Evolutionary conservation across 441 rosid species (phyloP).

Genomic region (Croton setiger): DNA sequence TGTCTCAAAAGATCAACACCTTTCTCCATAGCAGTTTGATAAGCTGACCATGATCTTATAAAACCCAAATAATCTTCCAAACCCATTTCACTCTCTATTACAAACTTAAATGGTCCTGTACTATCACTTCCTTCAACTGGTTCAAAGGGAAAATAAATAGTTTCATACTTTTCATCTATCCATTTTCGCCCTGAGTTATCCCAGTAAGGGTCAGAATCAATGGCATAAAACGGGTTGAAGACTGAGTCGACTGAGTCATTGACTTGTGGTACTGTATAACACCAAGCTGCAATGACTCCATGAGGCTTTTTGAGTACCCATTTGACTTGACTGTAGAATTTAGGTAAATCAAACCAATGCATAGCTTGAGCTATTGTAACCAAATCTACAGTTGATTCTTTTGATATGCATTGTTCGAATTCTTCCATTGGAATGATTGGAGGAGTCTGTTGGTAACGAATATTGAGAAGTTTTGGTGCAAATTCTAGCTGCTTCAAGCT

Average conservation of each 20-base stretch:
- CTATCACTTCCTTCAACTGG: slow-evolving; percentile 39
- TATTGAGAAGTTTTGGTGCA: slow-evolving; percentile 59
- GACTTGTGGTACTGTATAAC: slow-evolving; percentile 69
- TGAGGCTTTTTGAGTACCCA: slow-evolving; percentile 69
- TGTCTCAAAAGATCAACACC: slow-evolving; percentile 58
- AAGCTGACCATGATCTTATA: slow-evolving; percentile 71
- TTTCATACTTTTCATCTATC: slow-evolving; percentile 51
- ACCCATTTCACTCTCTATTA: slow-evolving; percentile 48
- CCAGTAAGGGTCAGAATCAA: slow-evolving; percentile 44
- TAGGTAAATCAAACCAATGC: slow-evolving; percentile 66
- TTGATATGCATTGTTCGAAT: slow-evolving; percentile 39
- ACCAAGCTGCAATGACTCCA: slow-evolving; percentile 81
- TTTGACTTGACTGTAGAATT: slow-evolving; percentile 60
- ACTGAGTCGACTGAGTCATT: slow-evolving; percentile 47
- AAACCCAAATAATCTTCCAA: slow-evolving; percentile 51
- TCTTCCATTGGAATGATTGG: slow-evolving; percentile 43
- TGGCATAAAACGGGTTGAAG: slow-evolving; percentile 40
- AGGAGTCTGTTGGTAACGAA: slow-evolving; percentile 56
- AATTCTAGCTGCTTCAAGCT: slow-evolving; percentile 66
- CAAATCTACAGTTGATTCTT: slow-evolving; percentile 50
- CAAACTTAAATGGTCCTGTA: slow-evolving; percentile 58
- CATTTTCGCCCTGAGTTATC: slow-evolving; percentile 43
- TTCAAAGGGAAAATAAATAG: slow-evolving; percentile 64
- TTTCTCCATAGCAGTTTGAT: slow-evolving; percentile 65
- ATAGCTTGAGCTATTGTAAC: slow-evolving; percentile 78